Evolutionary conservation across 2,329 filamentous ascomycete genomes (phyloP).

Genomic region (Karstenula rhodostoma): DNA sequence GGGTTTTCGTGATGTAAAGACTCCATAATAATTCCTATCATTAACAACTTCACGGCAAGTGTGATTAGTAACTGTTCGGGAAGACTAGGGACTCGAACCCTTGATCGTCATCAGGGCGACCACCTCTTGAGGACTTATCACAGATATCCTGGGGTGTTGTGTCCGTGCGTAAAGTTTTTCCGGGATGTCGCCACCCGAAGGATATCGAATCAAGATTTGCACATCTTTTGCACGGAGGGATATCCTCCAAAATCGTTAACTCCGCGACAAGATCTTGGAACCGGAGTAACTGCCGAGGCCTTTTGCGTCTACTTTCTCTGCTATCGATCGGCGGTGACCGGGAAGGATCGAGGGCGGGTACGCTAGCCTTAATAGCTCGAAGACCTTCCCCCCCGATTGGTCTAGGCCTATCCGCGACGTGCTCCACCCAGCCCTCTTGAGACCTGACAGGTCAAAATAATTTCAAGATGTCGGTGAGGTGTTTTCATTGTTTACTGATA

Average conservation of each 20-base stretch:
- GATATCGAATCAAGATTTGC: neutral
- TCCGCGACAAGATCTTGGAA: neutral
- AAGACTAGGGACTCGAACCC: too few relatives aligned
- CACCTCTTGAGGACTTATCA: neutral
- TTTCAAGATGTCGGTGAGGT: neutral
- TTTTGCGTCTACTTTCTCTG: neutral
- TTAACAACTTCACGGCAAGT: too few relatives aligned
- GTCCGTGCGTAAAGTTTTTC: neutral
- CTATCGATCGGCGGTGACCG: neutral
- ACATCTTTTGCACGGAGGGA: neutral
- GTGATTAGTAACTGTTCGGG: neutral
- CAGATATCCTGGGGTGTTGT: too few relatives aligned
- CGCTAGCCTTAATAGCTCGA: neutral
- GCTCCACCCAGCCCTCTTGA: neutral
- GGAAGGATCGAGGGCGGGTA: neutral
- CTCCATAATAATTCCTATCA: too few relatives aligned
- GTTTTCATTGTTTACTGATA: neutral
- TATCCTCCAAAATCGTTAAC: neutral
- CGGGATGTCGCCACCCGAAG: neutral
- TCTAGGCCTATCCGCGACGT: neutral
- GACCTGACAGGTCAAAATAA: neutral
- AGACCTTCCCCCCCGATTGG: too few relatives aligned
- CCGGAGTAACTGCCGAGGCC: neutral
- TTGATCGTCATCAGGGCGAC: too few relatives aligned
- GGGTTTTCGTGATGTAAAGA: too few relatives aligned